Base-by-base conservation (phyloP, 2,329 filamentous ascomycete genomes). In the Ustilaginoidea virens region DNA sequence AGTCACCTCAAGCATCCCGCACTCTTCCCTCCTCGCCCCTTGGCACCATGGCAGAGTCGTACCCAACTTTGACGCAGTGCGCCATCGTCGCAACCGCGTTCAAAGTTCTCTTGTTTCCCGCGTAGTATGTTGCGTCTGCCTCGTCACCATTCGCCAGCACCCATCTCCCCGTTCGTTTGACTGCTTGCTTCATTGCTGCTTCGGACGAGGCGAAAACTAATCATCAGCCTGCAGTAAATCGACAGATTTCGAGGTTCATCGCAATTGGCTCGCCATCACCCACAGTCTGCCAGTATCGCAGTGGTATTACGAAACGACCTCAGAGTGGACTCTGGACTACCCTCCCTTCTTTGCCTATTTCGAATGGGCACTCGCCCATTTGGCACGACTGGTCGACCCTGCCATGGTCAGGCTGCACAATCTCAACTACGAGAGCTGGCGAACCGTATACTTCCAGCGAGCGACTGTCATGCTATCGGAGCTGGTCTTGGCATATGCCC, bases 321-420 rank as follows among this genome's bases (percentile, higher is more conserved):
- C 90, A 34, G 83, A 96, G 82, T 98, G 90, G 90, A 98, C 90
- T 0, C 76, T 98, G 47, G 90, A 98, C 59, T 98, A 98, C 51
- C 90, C 90, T 18, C 90, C 90, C 6, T 94, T 96, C 58, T 98
- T 98, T 49, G 90, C 90, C 41, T 86, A 80, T 51, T 94, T 96
- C 57, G 90, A 98, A 64, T 96, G 83, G 83, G 51, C 74, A 25
- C 66, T 98, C 44, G 90, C 87, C 26, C 80, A 90, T 44, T 61
- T 74, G 33, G 90, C 86, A 16, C 69, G 63, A 39, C 70, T 80
- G 48, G 66, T 73, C 37, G 86, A 98, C 48, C 73, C 80, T 15
- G 69, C 65, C 33, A 90, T 98, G 79, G 63, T 96, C 31, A 63
- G 74, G 36, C 63, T 96, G 30, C 69, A 77, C 46, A 85, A 86